These are phyloP conservation scores for Primulina eburnea DNA, from an alignment of 257 asterid genomes.

Conservation along the genomic window DNA sequence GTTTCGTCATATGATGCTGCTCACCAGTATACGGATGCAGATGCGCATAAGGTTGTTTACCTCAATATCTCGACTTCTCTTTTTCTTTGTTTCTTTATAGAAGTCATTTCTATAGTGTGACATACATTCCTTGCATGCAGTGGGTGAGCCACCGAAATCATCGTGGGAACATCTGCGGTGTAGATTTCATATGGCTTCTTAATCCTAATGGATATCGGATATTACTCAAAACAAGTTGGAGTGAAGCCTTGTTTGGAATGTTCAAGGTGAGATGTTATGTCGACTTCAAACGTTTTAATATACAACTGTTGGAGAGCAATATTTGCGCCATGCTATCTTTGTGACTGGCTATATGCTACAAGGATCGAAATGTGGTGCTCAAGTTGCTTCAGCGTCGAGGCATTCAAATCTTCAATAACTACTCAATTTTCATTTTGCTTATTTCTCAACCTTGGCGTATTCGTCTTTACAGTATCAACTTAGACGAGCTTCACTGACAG, in stretches of 20 bases:
- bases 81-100: background rate
- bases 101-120: slow-evolving; percentile 25
- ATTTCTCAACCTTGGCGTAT: background rate
- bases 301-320: background rate
- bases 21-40: slow-evolving; percentile 94
- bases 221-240: slow-evolving; percentile 92
- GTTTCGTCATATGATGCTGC: slow-evolving; percentile 96
- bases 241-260: slow-evolving; percentile 94
- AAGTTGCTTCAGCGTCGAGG: background rate
- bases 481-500: slow-evolving; percentile 78
- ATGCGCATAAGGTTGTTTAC: slow-evolving; percentile 75
- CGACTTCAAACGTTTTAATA: background rate
- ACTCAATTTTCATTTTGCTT: background rate
- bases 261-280: slow-evolving; percentile 60
- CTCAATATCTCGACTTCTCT: slow-evolving; percentile 9
- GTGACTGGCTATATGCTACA: background rate
- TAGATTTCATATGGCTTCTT: slow-evolving; percentile 98
- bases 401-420: too few relatives aligned
- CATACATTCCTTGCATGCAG: slow-evolving; percentile 35
- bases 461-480: slow-evolving; percentile 74
- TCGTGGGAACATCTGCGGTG: slow-evolving; percentile 98
- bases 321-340: background rate
- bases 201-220: slow-evolving; percentile 85
- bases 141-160: slow-evolving; percentile 99
- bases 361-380: background rate